These are phyloP conservation scores for Fistulifera pelliculosa DNA, from an alignment of 108 stramenopile species.

Conservation along the genomic window DNA sequence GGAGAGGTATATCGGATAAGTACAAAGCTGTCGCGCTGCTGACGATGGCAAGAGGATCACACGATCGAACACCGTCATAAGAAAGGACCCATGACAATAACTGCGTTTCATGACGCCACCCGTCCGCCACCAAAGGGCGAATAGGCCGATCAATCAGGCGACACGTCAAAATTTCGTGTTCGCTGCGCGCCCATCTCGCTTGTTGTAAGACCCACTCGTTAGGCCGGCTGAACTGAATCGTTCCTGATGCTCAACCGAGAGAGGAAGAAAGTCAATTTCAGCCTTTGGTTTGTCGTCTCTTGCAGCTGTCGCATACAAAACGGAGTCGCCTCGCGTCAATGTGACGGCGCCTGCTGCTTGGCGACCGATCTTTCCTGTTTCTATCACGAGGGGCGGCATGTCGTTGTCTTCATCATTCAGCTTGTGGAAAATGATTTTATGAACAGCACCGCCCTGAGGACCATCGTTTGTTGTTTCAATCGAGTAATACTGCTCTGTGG, in stretches of 20 bases:
- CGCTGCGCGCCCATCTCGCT: constrained; percentile 81
- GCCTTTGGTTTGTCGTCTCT: constrained; percentile 45
- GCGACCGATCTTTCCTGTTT: constrained; percentile 80
- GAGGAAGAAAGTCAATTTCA: constrained; percentile 80
- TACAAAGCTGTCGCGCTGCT: constrained; percentile 63
- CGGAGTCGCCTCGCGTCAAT: constrained; percentile 61
- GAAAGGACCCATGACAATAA: constrained; percentile 85
- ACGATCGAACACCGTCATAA: constrained; percentile 66
- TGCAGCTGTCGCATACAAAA: constrained; percentile 64
- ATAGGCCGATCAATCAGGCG: constrained; percentile 93
- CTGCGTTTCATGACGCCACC: constrained; percentile 93
- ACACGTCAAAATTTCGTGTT: constrained; percentile 84
- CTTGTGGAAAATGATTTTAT: constrained; percentile 51
- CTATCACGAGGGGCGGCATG: constrained; percentile 36
- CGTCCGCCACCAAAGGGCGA: constrained; percentile 81
- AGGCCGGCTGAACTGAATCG: constrained; percentile 78
- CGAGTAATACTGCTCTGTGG: too few species aligned
- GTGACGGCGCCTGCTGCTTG: constrained; percentile 76
- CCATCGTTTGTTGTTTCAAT: constrained; percentile 25
- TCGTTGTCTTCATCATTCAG: constrained; percentile 40
- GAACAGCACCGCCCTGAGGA: constrained; percentile 36
- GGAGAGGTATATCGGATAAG: constrained; percentile 63
- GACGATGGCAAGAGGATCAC: constrained; percentile 70
- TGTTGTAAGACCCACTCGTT: constrained; percentile 79
- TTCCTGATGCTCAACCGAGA: constrained; percentile 91